Conservation (phyloP, 2,329 filamentous ascomycete species). For the Monilinia laxa region DNA sequence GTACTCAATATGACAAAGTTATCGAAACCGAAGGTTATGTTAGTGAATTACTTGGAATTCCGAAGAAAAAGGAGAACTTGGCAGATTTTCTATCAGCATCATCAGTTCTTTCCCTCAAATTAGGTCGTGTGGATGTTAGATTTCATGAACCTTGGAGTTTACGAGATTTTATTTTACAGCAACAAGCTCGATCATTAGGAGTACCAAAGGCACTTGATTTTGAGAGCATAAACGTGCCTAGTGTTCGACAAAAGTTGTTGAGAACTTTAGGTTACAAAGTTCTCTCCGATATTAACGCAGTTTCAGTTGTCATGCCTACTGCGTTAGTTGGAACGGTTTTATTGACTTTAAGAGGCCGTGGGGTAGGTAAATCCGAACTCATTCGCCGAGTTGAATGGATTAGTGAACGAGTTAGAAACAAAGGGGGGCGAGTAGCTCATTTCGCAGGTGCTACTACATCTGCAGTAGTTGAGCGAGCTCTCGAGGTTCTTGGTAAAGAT, state of each 20-base stretch:
- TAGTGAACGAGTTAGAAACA: slow-evolving; percentile 73
- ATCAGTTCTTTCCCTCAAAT: slow-evolving; percentile 81
- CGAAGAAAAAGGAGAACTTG: slow-evolving; percentile 93
- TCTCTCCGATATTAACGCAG: slow-evolving; percentile 88
- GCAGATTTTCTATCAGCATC: slow-evolving; percentile 83
- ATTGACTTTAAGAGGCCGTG: slow-evolving; percentile 84
- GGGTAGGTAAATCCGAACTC: slow-evolving; percentile 84
- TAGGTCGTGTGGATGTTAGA: slow-evolving; percentile 89
- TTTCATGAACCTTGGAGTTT: slow-evolving; percentile 98
- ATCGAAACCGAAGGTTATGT: slow-evolving; percentile 98
- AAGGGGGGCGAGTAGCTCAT: slow-evolving; percentile 90
- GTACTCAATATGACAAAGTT: slow-evolving; percentile 98
- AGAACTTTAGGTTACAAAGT: slow-evolving; percentile 90
- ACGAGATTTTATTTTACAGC: slow-evolving; percentile 74
- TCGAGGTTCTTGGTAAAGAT: slow-evolving; percentile 88
- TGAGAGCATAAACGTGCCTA: slow-evolving; percentile 45
- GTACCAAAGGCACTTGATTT: slow-evolving; percentile 50
- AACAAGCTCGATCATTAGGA: slow-evolving; percentile 58
- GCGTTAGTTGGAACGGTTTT: slow-evolving; percentile 92
- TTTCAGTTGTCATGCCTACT: slow-evolving; percentile 97
- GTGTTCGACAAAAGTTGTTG: slow-evolving; percentile 62
- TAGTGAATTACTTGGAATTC: slow-evolving; percentile 86
- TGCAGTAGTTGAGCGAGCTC: slow-evolving; percentile 80
- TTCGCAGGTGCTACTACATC: slow-evolving; percentile 79
- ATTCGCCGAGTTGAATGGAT: slow-evolving; percentile 90